phyloP scores from a whole-genome alignment of 2,329 filamentous ascomycete species.

The Nigrospora oryzae region DNA sequence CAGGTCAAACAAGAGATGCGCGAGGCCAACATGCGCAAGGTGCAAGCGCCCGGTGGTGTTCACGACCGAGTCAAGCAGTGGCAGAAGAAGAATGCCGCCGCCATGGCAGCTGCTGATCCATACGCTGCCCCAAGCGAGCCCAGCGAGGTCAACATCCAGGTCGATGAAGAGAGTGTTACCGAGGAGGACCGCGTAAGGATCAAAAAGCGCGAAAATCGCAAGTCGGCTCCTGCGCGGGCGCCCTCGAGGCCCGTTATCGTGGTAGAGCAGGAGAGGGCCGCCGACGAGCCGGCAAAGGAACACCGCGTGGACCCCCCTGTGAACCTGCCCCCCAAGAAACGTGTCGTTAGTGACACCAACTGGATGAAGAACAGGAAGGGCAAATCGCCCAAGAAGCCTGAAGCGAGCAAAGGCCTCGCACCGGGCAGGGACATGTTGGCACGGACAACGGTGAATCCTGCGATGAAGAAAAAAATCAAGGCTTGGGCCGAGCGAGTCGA shows the following conservation, averaged over 20 bases:
- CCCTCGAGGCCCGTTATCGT: conserved; percentile 21
- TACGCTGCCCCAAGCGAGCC: conserved; percentile 47
- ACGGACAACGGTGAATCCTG: conserved; percentile 43
- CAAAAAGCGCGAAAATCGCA: conserved; percentile 36
- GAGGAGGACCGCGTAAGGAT: conserved; percentile 53
- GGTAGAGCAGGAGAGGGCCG: conserved; percentile 18
- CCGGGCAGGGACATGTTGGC: conserved; percentile 53
- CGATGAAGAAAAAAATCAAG: conserved; percentile 50
- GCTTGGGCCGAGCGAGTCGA: conserved; percentile 53
- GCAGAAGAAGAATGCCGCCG: conserved; percentile 70
- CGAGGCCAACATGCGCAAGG: conserved; percentile 47
- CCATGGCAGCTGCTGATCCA: conserved; percentile 43
- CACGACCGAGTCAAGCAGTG: conserved; percentile 74
- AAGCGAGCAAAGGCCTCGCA: conserved; percentile 25
- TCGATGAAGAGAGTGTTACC: conserved; percentile 52
- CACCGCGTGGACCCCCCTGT: conserved; percentile 29
- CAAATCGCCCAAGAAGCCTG: conserved; percentile 26
- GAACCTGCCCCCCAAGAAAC: conserved; percentile 69
- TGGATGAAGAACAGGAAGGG: conserved; percentile 59
- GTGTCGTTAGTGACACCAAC: conserved; percentile 87
- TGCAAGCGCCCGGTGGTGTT: conserved; percentile 59
- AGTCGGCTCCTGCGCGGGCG: not conserved
- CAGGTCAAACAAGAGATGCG: conserved; percentile 52
- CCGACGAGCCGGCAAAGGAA: conserved; percentile 19
- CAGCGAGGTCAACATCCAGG: conserved; percentile 51